Conservation (phyloP, 2,329 filamentous ascomycete genomes). For the Neobulgaria alba region DNA sequence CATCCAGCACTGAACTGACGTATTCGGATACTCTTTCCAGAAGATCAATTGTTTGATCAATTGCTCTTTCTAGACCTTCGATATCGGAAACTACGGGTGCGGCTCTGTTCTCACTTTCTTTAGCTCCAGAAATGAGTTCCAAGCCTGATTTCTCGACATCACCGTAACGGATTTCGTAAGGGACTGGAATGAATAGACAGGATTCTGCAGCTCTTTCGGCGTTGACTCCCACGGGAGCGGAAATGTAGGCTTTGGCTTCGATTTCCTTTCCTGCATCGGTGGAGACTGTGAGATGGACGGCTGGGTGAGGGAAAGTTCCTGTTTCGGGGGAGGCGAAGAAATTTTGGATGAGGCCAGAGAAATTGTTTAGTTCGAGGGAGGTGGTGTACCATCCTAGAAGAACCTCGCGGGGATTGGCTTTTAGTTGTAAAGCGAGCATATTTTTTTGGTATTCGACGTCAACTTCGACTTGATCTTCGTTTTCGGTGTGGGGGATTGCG, state of each 20-base stretch:
- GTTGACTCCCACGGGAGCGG: slow-evolving; percentile 87
- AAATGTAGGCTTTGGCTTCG: slow-evolving; percentile 89
- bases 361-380: slow-evolving; percentile 92
- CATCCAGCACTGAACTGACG: slow-evolving; percentile 88
- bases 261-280: slow-evolving; percentile 84
- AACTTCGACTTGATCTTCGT: slow-evolving; percentile 96
- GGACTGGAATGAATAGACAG: slow-evolving; percentile 95
- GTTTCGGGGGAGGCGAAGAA: slow-evolving; percentile 97
- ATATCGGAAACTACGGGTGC: slow-evolving; percentile 77
- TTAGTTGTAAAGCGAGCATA: slow-evolving; percentile 92
- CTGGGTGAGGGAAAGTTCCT: slow-evolving; percentile 94
- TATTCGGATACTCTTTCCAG: slow-evolving; percentile 88
- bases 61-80: slow-evolving; percentile 74
- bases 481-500: slow-evolving; percentile 96
- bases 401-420: slow-evolving; percentile 86
- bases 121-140: slow-evolving; percentile 76
- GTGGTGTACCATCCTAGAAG: slow-evolving; percentile 99
- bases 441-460: slow-evolving; percentile 99
- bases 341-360: slow-evolving; percentile 97
- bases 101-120: slow-evolving; percentile 66
- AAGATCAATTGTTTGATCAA: slow-evolving; percentile 82
- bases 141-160: slow-evolving; percentile 70
- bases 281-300: slow-evolving; percentile 90
- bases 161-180: slow-evolving; percentile 85
- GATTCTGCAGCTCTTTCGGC: slow-evolving; percentile 91